These are phyloP conservation scores for Blastobotrys apis DNA, from an alignment of 1,139 yeast genomes.

Conservation along the genomic window DNA sequence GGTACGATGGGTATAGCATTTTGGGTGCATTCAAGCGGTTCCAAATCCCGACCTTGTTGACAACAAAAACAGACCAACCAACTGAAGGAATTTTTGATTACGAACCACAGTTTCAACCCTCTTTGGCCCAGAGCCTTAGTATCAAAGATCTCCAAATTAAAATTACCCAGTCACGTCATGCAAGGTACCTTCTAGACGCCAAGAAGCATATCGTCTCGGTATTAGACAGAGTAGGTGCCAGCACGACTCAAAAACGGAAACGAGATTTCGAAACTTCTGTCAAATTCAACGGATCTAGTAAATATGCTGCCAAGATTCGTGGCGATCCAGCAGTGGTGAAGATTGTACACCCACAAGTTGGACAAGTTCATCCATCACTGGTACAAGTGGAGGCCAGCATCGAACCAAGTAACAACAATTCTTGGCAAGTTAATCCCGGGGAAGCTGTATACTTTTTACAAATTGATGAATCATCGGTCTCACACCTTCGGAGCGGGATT, in stretches of 20 bases:
- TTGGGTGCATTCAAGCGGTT: too few species aligned
- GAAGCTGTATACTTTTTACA: conserved; percentile 7
- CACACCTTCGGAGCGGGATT: conserved; percentile 1
- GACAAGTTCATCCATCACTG: conserved; percentile 23
- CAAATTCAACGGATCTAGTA: conserved; percentile 9
- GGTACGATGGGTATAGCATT: neutral
- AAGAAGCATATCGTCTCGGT: conserved; percentile 28
- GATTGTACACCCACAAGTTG: conserved; percentile 27
- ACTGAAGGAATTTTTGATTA: neutral
- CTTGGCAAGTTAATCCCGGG: neutral
- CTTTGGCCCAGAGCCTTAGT: conserved; percentile 1
- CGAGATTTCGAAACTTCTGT: conserved; percentile 1
- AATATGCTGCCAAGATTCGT: conserved; percentile 22
- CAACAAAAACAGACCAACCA: neutral
- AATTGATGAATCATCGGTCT: neutral
- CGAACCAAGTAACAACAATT: conserved; percentile 23
- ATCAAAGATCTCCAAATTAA: neutral
- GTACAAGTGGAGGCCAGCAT: conserved; percentile 29
- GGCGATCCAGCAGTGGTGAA: conserved; percentile 26
- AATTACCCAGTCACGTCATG: neutral
- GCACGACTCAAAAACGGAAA: neutral
- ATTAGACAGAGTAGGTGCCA: conserved; percentile 27
- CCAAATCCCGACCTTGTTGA: too few species aligned
- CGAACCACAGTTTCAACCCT: neutral
- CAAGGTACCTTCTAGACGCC: neutral